These are phyloP conservation scores for Termitomyces sp. DNA, from an alignment of 768 basidiomycete genomes.

Conservation along the genomic window DNA sequence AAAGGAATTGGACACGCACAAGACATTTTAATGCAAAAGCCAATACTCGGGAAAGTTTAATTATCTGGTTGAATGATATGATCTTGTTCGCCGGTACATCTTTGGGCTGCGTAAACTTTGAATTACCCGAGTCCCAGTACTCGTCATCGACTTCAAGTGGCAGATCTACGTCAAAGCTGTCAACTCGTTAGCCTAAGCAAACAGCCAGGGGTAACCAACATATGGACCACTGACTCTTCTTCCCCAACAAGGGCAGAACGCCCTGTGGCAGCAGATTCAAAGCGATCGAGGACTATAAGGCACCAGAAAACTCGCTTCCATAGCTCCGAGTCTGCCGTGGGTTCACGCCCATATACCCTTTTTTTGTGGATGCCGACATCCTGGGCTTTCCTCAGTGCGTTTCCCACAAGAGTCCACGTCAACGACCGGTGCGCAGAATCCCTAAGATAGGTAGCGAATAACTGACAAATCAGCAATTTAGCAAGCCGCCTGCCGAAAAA, in stretches of 20 bases:
- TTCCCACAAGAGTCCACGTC: conserved; percentile 49
- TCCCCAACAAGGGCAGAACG: conserved; percentile 51
- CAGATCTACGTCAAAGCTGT: conserved; percentile 76
- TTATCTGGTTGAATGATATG: conserved; percentile 55
- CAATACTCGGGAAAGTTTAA: conserved; percentile 64
- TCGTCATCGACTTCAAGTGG: conserved; percentile 81
- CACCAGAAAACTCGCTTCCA: conserved; percentile 82
- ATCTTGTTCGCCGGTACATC: conserved; percentile 47
- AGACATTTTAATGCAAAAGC: conserved; percentile 67
- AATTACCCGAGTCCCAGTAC: conserved; percentile 61
- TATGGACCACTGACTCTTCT: conserved; percentile 50
- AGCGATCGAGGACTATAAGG: conserved; percentile 54
- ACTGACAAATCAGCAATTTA: conserved; percentile 22
- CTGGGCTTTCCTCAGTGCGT: conserved; percentile 57
- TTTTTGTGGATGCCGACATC: conserved; percentile 75
- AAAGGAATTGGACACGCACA: conserved; percentile 30
- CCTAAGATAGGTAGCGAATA: conserved; percentile 50
- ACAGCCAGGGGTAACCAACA: not conserved
- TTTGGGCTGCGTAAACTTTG: conserved; percentile 63
- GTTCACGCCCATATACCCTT: conserved; percentile 42
- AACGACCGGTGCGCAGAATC: conserved; percentile 42
- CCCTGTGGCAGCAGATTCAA: conserved; percentile 48
- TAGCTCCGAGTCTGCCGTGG: conserved; percentile 46
- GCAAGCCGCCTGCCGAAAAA: not conserved
- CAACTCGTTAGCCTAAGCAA: conserved; percentile 4